Evolutionary conservation across 352 stramenopile species (phyloP), one percentile per base, ranked within the genome.

Genomic region (Phytophthora foliorum): DNA sequence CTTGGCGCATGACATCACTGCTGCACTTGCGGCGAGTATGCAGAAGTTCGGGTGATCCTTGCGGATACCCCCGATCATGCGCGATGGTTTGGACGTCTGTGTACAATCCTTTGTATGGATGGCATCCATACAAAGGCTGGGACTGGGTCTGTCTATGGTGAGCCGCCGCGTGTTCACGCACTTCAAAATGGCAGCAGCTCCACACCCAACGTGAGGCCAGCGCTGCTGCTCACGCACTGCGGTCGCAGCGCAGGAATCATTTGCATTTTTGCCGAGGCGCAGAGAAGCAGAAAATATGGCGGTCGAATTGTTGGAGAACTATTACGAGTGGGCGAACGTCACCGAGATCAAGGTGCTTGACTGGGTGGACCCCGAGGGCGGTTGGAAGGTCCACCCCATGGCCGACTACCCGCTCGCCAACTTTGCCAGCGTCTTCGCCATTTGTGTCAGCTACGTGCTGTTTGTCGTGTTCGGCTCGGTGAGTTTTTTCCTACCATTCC

Each of bases 391-490:
- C 13, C 63, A 79, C 50, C 80, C 87, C 9, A 91, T 92, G 82
- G 56, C 68, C 4, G 53, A 86, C 41, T 90, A 88, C 63, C 86
- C 86, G 67, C 72, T 92, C 3, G 78, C 82, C 39, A 75, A 88
- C 77, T 90, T 91, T 25, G 76, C 79, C 57, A 84, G 50, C 25
- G 83, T 86, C 31, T 87, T 77, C 60, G 75, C 77, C 25, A 79
- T 91, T 53, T 89, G 82, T 52, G 56, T 90, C 13, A 80, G 55
- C 38, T 95, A 95, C 74, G 32, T 92, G 42, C 29, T 80, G 32
- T 91, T 93, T 55, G 82, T 95, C 31, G 61, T 93, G 38, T 56
- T 93, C 34, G 88, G 88, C 53, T 86, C 82, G 64, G 63, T 86
- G 44, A 45, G 70, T 65, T 54, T 39, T 6, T 19, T n/a, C 7